These are phyloP conservation scores for Coemansia sp. DNA, from an alignment of 192 early-diverging fungal genomes.

Conservation along the genomic window DNA sequence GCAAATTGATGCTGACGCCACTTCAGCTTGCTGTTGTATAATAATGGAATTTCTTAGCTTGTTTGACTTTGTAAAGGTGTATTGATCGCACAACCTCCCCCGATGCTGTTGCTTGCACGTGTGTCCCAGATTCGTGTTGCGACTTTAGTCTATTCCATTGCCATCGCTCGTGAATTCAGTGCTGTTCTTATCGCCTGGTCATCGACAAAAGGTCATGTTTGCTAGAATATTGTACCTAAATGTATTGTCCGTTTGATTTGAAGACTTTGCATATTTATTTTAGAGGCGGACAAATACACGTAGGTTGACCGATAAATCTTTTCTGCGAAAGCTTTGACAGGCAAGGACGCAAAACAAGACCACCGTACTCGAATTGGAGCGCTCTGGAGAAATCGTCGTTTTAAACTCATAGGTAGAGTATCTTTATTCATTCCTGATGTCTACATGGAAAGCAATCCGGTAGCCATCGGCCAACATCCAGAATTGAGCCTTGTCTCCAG, in stretches of 20 bases:
- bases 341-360: not conserved
- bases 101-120: not conserved
- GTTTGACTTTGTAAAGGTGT: not conserved
- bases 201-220: not conserved
- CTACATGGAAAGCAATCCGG: not conserved
- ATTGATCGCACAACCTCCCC: not conserved
- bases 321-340: not conserved
- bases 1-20: too few relatives aligned
- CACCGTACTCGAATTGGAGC: not conserved
- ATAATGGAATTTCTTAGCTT: not conserved
- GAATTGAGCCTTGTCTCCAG: too few relatives aligned
- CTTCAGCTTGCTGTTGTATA: too few relatives aligned
- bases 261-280: not conserved
- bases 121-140: not conserved
- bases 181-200: not conserved
- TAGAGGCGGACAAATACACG: not conserved
- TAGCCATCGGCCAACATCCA: not conserved
- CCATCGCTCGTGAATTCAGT: not conserved
- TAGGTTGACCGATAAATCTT: not conserved
- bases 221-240: not conserved
- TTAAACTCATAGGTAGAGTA: not conserved
- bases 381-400: not conserved
- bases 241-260: not conserved
- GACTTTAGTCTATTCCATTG: not conserved
- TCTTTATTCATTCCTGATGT: not conserved